These are phyloP conservation scores for Colletotrichum theobromicola DNA, from an alignment of 2,329 filamentous ascomycete species.

Conservation along the genomic window DNA sequence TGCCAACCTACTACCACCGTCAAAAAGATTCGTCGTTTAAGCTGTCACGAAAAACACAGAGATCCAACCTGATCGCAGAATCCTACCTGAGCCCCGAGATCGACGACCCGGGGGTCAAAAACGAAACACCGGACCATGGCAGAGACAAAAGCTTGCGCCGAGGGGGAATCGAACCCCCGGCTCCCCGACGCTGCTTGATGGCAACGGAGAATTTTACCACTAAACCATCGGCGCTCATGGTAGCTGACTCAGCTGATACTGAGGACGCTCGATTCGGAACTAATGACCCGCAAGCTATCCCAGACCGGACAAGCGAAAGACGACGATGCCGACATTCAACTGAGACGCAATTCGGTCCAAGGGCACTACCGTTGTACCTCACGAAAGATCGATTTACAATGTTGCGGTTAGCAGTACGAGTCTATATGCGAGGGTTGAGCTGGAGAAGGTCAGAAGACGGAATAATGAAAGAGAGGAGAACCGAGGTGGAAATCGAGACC, in stretches of 20 bases:
- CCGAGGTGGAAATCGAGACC: no score
- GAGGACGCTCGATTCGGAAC: fast-evolving
- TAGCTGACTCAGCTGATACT: neutral
- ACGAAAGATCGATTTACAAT: no score
- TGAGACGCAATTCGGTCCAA: no score
- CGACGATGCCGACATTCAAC: neutral
- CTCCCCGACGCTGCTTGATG: constrained; percentile 19
- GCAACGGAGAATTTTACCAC: constrained; percentile 23
- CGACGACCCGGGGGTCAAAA: neutral
- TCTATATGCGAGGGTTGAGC: no score
- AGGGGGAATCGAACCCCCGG: constrained; percentile 20
- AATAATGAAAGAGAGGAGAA: no score
- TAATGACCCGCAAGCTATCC: neutral
- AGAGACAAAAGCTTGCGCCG: neutral
- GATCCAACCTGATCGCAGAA: no score
- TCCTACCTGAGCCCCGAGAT: neutral
- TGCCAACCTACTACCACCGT: neutral
- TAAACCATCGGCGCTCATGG: constrained; percentile 7
- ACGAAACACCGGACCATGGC: neutral
- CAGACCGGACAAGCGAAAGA: neutral
- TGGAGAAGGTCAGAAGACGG: no score
- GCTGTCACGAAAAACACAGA: no score
- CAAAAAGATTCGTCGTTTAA: neutral
- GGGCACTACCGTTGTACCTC: no score
- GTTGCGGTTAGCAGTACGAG: no score